phyloP scores from a whole-genome alignment of 805 yeast species.

The Lachancea cidri region DNA sequence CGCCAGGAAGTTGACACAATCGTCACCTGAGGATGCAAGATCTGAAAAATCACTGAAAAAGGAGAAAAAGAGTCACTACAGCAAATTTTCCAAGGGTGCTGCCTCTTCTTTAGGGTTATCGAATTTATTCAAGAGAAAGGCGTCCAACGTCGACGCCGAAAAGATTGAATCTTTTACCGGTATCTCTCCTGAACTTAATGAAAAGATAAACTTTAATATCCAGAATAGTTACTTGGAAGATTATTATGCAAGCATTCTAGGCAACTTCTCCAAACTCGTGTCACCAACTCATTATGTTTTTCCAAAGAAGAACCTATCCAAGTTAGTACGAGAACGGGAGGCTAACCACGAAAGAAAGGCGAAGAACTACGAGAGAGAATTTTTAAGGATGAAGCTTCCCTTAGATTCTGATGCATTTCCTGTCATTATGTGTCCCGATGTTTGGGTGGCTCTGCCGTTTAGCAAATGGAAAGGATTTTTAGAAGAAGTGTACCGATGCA shows the following conservation, averaged over 20 bases:
- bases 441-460: constrained; percentile 23
- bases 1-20: background rate
- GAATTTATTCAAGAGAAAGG: constrained; percentile 25
- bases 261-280: constrained; percentile 21
- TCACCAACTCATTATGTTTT: constrained; percentile 7
- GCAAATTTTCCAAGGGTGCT: constrained; percentile 12
- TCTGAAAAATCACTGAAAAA: background rate
- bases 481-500: constrained; percentile 24
- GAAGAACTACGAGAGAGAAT: constrained; percentile 18
- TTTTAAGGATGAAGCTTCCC: constrained; percentile 23
- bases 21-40: background rate
- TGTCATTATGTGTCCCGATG: constrained; percentile 23
- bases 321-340: constrained; percentile 6
- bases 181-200: constrained; percentile 1
- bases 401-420: constrained; percentile 25
- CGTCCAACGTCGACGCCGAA: background rate
- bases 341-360: constrained; percentile 10
- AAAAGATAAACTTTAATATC: constrained; percentile 6
- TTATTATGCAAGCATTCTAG: constrained; percentile 18
- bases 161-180: constrained; percentile 2
- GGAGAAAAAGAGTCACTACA: constrained; percentile 3
- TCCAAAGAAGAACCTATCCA: background rate
- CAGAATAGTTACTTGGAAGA: constrained; percentile 27
- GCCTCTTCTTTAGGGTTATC: constrained; percentile 22
- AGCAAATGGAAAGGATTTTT: constrained; percentile 27